phyloP scores from a whole-genome alignment of 345 rosid genomes.

The Gossypioides kirkii region DNA sequence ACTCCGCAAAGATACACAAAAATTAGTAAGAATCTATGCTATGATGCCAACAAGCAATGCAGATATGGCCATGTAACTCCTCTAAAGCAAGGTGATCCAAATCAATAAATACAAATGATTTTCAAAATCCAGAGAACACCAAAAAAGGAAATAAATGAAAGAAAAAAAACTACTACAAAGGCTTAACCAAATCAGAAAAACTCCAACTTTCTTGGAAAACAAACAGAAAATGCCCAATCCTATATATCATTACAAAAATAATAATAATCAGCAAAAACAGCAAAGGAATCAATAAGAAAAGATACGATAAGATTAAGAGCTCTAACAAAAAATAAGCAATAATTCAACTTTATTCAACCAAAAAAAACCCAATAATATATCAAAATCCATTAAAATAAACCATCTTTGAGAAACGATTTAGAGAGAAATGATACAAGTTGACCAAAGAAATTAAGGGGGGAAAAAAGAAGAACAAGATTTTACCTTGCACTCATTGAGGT shows the following conservation, averaged over 20 bases:
- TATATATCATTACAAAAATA: neutral
- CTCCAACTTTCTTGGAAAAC: constrained; percentile 1
- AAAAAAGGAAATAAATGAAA: neutral
- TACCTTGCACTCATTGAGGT: constrained; percentile 72
- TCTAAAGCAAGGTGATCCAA: constrained; percentile 12
- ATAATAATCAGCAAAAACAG: constrained; percentile 2
- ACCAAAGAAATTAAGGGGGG: neutral
- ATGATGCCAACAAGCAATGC: constrained; percentile 2
- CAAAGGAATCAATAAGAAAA: neutral
- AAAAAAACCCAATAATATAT: neutral
- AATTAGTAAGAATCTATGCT: neutral
- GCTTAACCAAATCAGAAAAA: constrained; percentile 1
- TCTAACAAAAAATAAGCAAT: constrained; percentile 11
- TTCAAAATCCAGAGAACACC: constrained; percentile 6
- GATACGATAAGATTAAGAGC: constrained; percentile 13
- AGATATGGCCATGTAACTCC: constrained; percentile 6
- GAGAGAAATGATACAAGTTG: neutral
- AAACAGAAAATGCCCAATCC: constrained; percentile 3
- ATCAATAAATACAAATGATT: constrained; percentile 6
- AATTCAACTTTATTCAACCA: neutral
- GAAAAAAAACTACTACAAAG: neutral
- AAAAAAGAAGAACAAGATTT: constrained; percentile 9
- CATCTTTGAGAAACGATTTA: neutral
- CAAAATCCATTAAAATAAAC: neutral
- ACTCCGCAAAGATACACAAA: constrained; percentile 1